Evolutionary conservation across 1,139 yeast species (phyloP), one percentile per base, ranked within the genome.

Genomic region (Ashbya aceris): DNA sequence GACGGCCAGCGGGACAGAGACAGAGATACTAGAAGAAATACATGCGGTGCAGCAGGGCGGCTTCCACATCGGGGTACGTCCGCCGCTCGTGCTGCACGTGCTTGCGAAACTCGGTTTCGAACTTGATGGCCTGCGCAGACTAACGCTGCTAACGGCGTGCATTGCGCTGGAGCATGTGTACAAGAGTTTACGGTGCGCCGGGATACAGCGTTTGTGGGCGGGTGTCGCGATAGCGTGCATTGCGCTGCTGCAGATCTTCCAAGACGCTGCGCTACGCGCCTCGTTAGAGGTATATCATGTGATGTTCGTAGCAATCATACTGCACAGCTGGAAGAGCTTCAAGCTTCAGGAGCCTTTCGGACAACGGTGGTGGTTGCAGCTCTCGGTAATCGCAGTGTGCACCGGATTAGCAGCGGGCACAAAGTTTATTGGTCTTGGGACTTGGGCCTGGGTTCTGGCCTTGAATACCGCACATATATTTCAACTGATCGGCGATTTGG

Each of bases 401-500:
- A 47, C 79, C 11, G 87, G 91, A 0, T 52, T 74, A 4, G 57
- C 73, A 0, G 57, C 74, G 0, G 68, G 83, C 1, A 67, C 76
- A 2, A 74, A 78, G 47, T 67, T 70, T 56, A 62, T 75, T 0
- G 93, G 89, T 0, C 30, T 72, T 2, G 69, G 71, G 45, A 72
- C 82, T 0, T 54, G 72, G 40, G 43, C 59, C 0, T 82, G 85
- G 82, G 61, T 78, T 2, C 60, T 69, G 0, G 9, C 64, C 0
- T 53, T 79, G 9, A 56, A 71, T 0, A 39, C 61, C 0, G 51
- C 66, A 33, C 74, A 75, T 40, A 53, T 76, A 13, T 83, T 89
- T 86, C 58, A 60, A 42, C 50, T 70, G 5, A 53, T 77, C 13
- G 85, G 83, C 2, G 91, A 84, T 59, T 51, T 77, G 33, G 62